Percentiles rank a stretch among this genome's conserved stretches.
Conservation (phyloP, 176 grass and related monocot genomes). For the Phragmites australis region DNA sequence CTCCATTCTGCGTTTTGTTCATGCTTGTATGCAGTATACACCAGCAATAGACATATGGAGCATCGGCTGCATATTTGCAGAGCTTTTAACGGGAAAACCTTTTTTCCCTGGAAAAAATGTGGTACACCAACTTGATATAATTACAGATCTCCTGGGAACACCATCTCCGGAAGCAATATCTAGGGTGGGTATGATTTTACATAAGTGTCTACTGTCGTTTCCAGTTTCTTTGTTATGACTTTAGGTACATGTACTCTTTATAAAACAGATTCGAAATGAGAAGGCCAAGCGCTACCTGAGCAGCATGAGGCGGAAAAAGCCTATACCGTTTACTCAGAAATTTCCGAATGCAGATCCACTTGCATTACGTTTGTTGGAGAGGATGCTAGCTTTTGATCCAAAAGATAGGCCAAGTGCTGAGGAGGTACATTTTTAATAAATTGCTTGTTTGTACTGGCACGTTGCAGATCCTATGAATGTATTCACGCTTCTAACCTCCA, state of each 20-base stretch:
- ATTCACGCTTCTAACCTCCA: background rate
- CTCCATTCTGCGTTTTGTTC: background rate
- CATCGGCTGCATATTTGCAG: constrained; percentile 82
- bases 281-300: constrained; percentile 75
- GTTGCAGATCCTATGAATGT: background rate
- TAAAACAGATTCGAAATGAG: constrained; percentile 73
- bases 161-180: constrained; percentile 70
- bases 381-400: constrained; percentile 74
- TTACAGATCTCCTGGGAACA: constrained; percentile 71
- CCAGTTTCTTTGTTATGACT: background rate
- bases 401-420: constrained; percentile 78
- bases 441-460: background rate
- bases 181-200: constrained; percentile 44
- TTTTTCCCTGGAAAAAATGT: constrained; percentile 86
- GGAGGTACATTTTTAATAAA: constrained; percentile 45
- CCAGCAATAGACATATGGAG: constrained; percentile 91
- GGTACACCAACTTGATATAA: constrained; percentile 73
- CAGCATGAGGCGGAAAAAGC: constrained; percentile 64
- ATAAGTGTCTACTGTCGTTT: background rate
- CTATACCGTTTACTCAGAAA: constrained; percentile 58
- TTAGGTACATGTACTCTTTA: background rate
- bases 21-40: constrained; percentile 58
- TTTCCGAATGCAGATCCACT: constrained; percentile 78
- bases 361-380: constrained; percentile 59
- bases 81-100: constrained; percentile 72